phyloP scores from a whole-genome alignment of 2,329 filamentous ascomycete genomes.

The Phyllosticta citriasiana region DNA sequence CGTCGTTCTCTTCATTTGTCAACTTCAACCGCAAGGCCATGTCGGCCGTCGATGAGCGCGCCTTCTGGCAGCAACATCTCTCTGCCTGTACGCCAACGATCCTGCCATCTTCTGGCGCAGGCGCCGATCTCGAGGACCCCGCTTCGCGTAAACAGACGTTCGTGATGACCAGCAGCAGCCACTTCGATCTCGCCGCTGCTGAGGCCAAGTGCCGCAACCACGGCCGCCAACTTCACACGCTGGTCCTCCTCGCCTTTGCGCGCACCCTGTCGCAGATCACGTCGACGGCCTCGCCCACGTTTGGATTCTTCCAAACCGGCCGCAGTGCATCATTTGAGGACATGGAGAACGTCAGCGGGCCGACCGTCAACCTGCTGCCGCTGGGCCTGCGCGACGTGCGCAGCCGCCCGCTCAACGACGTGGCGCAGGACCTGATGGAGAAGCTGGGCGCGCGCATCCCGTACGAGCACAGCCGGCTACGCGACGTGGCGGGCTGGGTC shows the following conservation, averaged over 20 bases:
- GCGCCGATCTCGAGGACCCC: neutral
- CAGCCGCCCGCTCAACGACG: neutral
- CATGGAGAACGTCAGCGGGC: constrained; percentile 19
- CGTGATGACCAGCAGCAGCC: constrained; percentile 16
- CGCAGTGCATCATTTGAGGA: constrained; percentile 19
- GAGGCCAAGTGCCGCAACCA: constrained; percentile 14
- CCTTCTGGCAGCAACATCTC: constrained; percentile 6
- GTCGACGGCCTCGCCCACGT: constrained; percentile 14
- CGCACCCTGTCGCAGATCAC: constrained; percentile 18
- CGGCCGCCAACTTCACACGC: constrained; percentile 18
- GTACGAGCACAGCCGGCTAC: constrained; percentile 22
- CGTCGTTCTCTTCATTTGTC: constrained; percentile 14
- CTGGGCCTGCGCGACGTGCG: constrained; percentile 14
- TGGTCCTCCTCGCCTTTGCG: constrained; percentile 22
- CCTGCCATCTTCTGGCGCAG: neutral
- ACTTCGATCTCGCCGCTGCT: constrained; percentile 17
- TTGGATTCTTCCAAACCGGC: constrained; percentile 26
- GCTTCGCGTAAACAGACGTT: constrained; percentile 12
- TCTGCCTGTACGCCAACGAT: neutral
- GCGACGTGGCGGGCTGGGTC: constrained; percentile 17
- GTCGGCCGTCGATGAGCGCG: neutral
- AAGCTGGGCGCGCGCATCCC: constrained; percentile 18
- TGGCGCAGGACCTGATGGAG: constrained; percentile 11
- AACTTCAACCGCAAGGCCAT: constrained; percentile 14
- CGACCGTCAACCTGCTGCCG: constrained; percentile 25